Evolutionary conservation across 305 asterid genomes (phyloP).

Genomic region (Fraxinus albicans): DNA sequence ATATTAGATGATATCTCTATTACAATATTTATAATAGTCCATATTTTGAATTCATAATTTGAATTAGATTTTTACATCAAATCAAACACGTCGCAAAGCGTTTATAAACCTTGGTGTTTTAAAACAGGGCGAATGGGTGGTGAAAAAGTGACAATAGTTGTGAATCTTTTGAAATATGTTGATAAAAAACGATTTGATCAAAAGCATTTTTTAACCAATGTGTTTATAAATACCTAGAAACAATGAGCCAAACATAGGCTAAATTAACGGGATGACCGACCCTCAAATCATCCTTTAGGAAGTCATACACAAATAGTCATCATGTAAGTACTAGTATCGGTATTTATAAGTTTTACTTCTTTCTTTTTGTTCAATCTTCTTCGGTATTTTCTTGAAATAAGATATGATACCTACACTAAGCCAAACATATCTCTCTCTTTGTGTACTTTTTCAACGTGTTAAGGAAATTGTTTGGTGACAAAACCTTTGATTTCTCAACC

Average conservation of each 20-base stretch:
- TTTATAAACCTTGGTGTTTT: background rate
- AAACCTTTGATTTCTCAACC: background rate
- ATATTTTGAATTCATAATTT: background rate
- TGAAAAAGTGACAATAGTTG: background rate
- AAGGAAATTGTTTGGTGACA: background rate
- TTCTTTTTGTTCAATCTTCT: background rate
- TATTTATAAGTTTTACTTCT: background rate
- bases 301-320: background rate
- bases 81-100: background rate
- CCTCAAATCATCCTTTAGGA: background rate
- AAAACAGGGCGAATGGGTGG: background rate
- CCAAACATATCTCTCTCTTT: background rate
- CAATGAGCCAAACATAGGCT: background rate
- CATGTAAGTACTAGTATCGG: background rate
- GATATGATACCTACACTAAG: background rate
- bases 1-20: background rate
- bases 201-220: background rate
- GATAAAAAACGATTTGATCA: background rate
- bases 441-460: background rate
- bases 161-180: background rate
- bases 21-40: background rate
- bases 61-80: background rate
- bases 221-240: background rate
- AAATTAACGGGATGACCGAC: background rate
- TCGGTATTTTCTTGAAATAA: background rate